Evolutionary conservation across 129 eudicot genomes (phyloP), one percentile per base, ranked within the genome.

Genomic region (Centrapalus pauciflorus): DNA sequence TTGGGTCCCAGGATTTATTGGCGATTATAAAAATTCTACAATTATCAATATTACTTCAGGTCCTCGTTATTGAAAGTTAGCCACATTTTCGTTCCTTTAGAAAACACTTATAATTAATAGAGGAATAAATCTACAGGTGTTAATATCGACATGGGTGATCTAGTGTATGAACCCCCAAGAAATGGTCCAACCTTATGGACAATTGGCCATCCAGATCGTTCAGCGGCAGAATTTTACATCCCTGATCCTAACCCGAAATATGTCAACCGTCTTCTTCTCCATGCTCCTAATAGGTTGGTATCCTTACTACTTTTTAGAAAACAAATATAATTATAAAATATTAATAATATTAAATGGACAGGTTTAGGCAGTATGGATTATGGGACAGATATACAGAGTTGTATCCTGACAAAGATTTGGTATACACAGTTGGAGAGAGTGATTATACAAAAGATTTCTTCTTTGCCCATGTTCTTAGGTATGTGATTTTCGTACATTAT

Each of bases 111-210:
- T 2, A n/a, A 6, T 40, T 71, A 71, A 30, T 5, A 16, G 30
- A 58, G 29, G 5, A 8, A 54, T 43, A 7, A 17, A 38, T 7
- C 0, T 12, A 43, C 59, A 71, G 65, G 78, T 21, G 66, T 6
- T 62, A 43, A 55, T 50, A 65, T 77, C 0, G 81, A 88, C 29
- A 49, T 71, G 71, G 96, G 86, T 7, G 77, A 82, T 61, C 79
- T 93, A 29, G 73, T 78, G 0, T 93, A 79, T 50, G 77, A 75
- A 74, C 88, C 95, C 45, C 96, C 96, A 35, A 82, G 95, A 69
- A 82, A 84, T 37, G 99, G 99, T 19, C 92, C 87, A 0, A 93
- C 95, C 0, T 21, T 93, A 57, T 93, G 99, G 99, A 96, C 88
- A 68, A 93, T 93, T 2, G 99, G 99, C 17, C 38, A 68, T 7